phyloP scores from a whole-genome alignment of 805 yeast species.

The Saccharomycopsis oosterbeekiorum region DNA sequence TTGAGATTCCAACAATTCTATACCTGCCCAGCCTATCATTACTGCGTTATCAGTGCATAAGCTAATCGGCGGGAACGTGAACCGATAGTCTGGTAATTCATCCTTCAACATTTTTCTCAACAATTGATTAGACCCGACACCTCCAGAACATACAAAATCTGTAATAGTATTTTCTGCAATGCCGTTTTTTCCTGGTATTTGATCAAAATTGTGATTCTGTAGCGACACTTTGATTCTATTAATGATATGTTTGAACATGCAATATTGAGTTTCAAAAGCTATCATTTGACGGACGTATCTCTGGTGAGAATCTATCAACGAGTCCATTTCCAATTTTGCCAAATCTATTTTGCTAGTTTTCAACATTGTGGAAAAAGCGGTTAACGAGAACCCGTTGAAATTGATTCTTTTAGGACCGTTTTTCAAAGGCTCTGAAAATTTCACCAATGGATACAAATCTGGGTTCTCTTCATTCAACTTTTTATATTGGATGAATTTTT shows the following conservation, averaged over 20 bases:
- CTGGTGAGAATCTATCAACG: neutral
- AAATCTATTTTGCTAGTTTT: constrained; percentile 26
- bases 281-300: constrained; percentile 24
- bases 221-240: constrained; percentile 50
- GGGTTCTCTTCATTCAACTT: neutral
- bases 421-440: constrained; percentile 43
- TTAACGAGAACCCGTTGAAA: constrained; percentile 57
- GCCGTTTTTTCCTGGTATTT: neutral
- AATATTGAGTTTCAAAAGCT: constrained; percentile 51
- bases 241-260: constrained; percentile 63
- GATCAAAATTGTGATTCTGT: constrained; percentile 22
- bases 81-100: constrained; percentile 27
- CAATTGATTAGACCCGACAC: constrained; percentile 72
- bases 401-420: constrained; percentile 38
- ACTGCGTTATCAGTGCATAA: constrained; percentile 92
- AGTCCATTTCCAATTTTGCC: constrained; percentile 20
- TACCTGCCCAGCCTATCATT: constrained; percentile 98
- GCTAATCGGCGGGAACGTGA: constrained; percentile 57
- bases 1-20: constrained; percentile 62
- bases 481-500: neutral
- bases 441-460: neutral
- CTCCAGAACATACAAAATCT: constrained; percentile 80
- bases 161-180: constrained; percentile 23
- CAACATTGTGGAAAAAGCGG: constrained; percentile 58
- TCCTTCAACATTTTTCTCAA: constrained; percentile 40